Evolutionary conservation across 2,329 filamentous ascomycete species (phyloP), one percentile per base, ranked within the genome.

Genomic region (Nothopassalora personata): DNA sequence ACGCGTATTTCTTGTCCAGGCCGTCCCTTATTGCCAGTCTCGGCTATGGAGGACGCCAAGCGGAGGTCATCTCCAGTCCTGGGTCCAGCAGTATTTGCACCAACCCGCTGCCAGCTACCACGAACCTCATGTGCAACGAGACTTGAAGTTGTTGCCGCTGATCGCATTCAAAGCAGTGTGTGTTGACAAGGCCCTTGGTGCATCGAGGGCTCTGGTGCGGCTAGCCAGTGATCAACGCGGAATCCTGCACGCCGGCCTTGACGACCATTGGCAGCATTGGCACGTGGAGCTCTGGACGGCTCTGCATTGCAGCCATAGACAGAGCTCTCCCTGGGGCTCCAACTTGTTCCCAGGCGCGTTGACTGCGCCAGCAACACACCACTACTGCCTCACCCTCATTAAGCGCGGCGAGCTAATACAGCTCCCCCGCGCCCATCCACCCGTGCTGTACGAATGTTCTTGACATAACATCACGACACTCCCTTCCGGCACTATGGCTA

Each of bases 401-500:
- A 31, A 10, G 33, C 45, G 28, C 31, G 45, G 28, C 34, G 30
- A 48, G 49, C 49, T 30, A 47, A 23, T 7, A 34, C 27, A 39
- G 19, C 27, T 33, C 11, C 49, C 31, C 30, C 19, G 15, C 33
- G 27, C 11, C 15, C 45, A 23, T n/a, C 13, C 45, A 51, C 33
- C 23, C 54, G 15, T 33, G 28, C n/a, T 28, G 13, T 34, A 13
- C 54, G 56, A 54, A 60, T 56, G 31, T 49, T 18, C 39, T 39
- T 30, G 9, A 33, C 54, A 28, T 57, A 28, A 39, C 13, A 45
- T 33, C 43, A 6, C 53, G 19, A 34, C 27, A 23, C 43, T 28
- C 19, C 36, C 28, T 7, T 50, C 49, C 45, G 8, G 19, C 58
- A 53, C 45, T 49, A 67, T 68, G 66, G 54, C 55, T 48, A 56